Conservation (phyloP, 495 filamentous ascomycete species). For the Cercophora sp. region DNA sequence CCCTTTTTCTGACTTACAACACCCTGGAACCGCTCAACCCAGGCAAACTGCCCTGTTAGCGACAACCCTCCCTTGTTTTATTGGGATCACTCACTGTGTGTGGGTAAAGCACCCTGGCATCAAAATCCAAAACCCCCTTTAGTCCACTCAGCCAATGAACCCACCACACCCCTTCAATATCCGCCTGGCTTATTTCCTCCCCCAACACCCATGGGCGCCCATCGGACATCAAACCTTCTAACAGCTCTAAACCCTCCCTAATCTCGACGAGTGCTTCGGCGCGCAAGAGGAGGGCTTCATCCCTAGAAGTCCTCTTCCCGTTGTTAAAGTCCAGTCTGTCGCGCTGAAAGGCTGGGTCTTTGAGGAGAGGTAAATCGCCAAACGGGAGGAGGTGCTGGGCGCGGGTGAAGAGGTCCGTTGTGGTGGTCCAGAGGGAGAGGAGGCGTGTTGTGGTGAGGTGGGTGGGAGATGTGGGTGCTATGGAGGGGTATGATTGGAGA, state of each 20-base stretch:
- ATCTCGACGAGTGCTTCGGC: conserved; percentile 47
- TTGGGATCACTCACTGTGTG: too few species aligned
- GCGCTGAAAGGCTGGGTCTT: conserved; percentile 46
- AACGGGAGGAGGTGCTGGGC: conserved; percentile 45
- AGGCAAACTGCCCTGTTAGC: conserved; percentile 52
- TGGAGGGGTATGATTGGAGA: conserved; percentile 9
- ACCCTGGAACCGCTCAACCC: conserved; percentile 50
- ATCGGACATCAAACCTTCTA: conserved; percentile 55
- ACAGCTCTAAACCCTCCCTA: conserved; percentile 36
- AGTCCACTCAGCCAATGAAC: conserved; percentile 55
- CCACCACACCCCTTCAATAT: conserved; percentile 59
- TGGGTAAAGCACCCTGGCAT: conserved; percentile 41
- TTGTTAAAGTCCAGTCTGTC: conserved; percentile 48
- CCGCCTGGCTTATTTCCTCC: conserved; percentile 42
- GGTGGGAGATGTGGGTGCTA: background rate
- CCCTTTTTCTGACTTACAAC: conserved; percentile 25
- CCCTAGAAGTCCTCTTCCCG: background rate
- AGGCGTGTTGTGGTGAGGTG: conserved; percentile 18
- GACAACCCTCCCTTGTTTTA: too few species aligned
- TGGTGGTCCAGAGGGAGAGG: conserved; percentile 26
- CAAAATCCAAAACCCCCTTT: conserved; percentile 43
- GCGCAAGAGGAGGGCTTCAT: conserved; percentile 28
- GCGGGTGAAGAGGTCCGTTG: conserved; percentile 45
- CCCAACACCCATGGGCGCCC: conserved; percentile 54
- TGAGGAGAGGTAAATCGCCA: conserved; percentile 41